Evolutionary conservation across 441 rosid species (phyloP), one percentile per base, ranked within the genome.

Genomic region (Biscutella laevigata): DNA sequence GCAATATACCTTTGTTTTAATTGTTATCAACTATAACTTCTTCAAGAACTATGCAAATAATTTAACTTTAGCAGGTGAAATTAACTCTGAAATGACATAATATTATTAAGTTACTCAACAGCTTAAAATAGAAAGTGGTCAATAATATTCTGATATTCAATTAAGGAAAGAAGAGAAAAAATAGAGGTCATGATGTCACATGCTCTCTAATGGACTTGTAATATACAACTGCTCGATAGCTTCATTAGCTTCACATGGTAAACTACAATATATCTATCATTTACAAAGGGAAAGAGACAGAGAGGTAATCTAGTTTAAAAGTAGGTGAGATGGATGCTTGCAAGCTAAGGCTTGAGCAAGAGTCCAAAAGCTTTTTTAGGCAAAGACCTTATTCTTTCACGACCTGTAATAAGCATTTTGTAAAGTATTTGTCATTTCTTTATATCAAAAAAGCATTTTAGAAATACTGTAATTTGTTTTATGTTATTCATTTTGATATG

Each of bases 291-390:
- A 20, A 42, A 42, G 13, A 42, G 3, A 11, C 1, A 44, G 21
- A 32, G 16, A 35, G 42, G 13, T 30, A 26, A 34, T 7, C 5
- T 11, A 11, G 45, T 51, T 12, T 30, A 25, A 20, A 61, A 45
- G 40, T 53, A 36, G 15, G 41, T 36, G 55, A 53, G 34, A 62
- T 53, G 27, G 47, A 53, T 44, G 61, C 61, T 62, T 62, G 61
- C 67, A 53, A 27, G 61, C 61, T 62, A 62, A 53, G 67, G 47
- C 47, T 53, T 62, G 48, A 15, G 47, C 14, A 44, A 45, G 65
- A 22, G 61, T 62, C 61, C 48, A n/a, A n/a, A 53, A 53, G 27
- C 53, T 53, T 43, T 53, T 37, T 62, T n/a, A n/a, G 61, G 37
- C 61, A 45, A 62, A 34, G 54, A 62, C 54, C 4, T 36, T 28